A percentile compares a stretch with the other conserved stretches of the same genome.
Conservation (phyloP, 1,139 yeast genomes). For the Geotrichum citri-aurantii region DNA sequence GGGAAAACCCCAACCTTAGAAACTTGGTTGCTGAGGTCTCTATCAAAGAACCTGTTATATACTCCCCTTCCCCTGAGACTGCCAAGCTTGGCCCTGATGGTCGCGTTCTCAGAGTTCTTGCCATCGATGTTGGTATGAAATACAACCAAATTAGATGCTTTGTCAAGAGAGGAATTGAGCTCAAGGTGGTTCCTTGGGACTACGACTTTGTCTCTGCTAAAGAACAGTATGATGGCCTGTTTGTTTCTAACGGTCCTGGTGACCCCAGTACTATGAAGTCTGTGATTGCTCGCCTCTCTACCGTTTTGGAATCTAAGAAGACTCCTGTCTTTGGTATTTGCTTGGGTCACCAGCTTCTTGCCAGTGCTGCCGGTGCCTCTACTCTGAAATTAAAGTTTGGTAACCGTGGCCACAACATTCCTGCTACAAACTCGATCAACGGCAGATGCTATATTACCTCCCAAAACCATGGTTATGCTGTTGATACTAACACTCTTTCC, state of each 20-base stretch:
- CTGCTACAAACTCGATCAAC: slow-evolving; percentile 86
- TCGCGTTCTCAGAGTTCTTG: slow-evolving; percentile 71
- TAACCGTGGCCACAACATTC: slow-evolving; percentile 99
- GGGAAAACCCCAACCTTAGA: slow-evolving; percentile 87
- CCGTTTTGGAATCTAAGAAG: slow-evolving; percentile 54
- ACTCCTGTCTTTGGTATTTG: slow-evolving; percentile 87
- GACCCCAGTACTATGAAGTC: slow-evolving; percentile 83
- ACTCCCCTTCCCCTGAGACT: slow-evolving; percentile 54
- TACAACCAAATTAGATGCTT: slow-evolving; percentile 97
- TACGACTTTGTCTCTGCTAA: slow-evolving; percentile 57
- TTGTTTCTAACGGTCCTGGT: slow-evolving; percentile 98
- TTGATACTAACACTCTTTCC: slow-evolving; percentile 66
- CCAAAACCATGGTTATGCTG: slow-evolving; percentile 98
- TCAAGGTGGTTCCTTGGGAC: slow-evolving; percentile 94
- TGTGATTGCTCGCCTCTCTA: slow-evolving; percentile 54
- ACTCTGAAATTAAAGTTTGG: slow-evolving; percentile 93
- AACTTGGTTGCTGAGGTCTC: slow-evolving; percentile 93
- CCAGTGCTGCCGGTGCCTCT: slow-evolving; percentile 92
- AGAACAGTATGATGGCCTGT: slow-evolving; percentile 85
- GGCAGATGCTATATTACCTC: slow-evolving; percentile 99
- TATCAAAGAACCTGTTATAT: slow-evolving; percentile 63
- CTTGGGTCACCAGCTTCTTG: slow-evolving; percentile 95
- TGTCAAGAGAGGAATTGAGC: slow-evolving; percentile 91
- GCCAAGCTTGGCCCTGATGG: slow-evolving; percentile 62
- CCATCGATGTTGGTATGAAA: slow-evolving; percentile 97